phyloP scores from a whole-genome alignment of 2,329 filamentous ascomycete species.

The Coniochaeta hoffmannii region DNA sequence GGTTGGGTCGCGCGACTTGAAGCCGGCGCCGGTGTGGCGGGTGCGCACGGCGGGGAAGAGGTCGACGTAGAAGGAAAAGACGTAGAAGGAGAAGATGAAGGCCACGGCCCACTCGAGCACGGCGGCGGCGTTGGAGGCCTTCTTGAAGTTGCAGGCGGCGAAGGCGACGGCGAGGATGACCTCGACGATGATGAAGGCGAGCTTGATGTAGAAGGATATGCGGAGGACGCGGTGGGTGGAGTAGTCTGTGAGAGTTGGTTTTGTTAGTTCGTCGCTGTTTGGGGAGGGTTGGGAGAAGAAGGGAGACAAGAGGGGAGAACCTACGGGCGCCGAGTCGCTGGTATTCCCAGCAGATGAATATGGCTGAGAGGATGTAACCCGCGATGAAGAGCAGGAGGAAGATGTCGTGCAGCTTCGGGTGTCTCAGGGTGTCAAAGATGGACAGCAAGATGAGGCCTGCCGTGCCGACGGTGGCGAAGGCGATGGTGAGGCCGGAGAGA shows the following conservation, averaged over 20 bases:
- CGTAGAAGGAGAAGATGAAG: slow-evolving; percentile 81
- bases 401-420: slow-evolving; percentile 61
- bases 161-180: slow-evolving; percentile 68
- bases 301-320: slow-evolving; percentile 16
- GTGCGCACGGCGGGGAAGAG: slow-evolving; percentile 70
- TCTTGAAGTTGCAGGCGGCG: slow-evolving; percentile 42
- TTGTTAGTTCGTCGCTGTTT: background rate
- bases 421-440: slow-evolving; percentile 74
- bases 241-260: slow-evolving; percentile 48
- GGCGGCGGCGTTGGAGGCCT: slow-evolving; percentile 59
- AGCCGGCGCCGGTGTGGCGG: slow-evolving; percentile 10
- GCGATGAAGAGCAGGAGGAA: slow-evolving; percentile 79
- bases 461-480: slow-evolving; percentile 67
- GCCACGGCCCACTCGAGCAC: slow-evolving; percentile 74
- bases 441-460: slow-evolving; percentile 73
- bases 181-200: slow-evolving; percentile 76
- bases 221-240: slow-evolving; percentile 67
- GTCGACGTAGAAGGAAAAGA: slow-evolving; percentile 81
- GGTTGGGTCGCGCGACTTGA: slow-evolving; percentile 4
- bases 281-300: background rate
- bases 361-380: slow-evolving; percentile 77
- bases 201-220: slow-evolving; percentile 80
- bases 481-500: slow-evolving; percentile 52
- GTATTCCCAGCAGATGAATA: slow-evolving; percentile 88
- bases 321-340: slow-evolving; percentile 69